Percentiles rank a stretch among this genome's conserved stretches.
phyloP scores from a whole-genome alignment of 768 basidiomycete genomes.

The Hypholoma sublateritium region DNA sequence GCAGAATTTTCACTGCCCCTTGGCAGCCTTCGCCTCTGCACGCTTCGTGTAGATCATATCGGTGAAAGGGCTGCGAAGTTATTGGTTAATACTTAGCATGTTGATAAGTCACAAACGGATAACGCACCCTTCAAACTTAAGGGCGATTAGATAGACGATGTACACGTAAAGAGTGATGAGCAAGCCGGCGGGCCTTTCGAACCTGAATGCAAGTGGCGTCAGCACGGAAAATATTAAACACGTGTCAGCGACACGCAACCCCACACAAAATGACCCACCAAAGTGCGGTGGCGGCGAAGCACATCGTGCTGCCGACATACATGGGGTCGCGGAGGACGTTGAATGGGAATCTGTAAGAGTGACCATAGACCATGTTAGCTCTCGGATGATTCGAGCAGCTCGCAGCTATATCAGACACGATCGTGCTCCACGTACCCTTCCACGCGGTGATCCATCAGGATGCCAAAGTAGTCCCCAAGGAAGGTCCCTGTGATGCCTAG shows the following conservation, averaged over 20 bases:
- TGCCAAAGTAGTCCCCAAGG: slow-evolving; percentile 83
- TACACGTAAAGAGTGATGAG: slow-evolving; percentile 81
- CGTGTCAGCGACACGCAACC: not conserved
- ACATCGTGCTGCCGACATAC: slow-evolving; percentile 95
- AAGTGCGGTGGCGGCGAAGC: slow-evolving; percentile 82
- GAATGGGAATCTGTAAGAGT: slow-evolving; percentile 75
- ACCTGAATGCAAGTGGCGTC: slow-evolving; percentile 46
- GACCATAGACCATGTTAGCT: too few species aligned
- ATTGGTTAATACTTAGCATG: not conserved
- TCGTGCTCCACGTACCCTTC: slow-evolving; percentile 50
- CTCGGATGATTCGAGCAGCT: not conserved
- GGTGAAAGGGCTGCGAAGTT: not conserved
- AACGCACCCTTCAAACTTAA: slow-evolving; percentile 87
- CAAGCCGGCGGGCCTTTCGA: slow-evolving; percentile 82
- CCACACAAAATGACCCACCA: slow-evolving; percentile 52
- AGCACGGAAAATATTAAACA: slow-evolving; percentile 5
- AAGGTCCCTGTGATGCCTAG: slow-evolving; percentile 94
- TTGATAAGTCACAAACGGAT: not conserved
- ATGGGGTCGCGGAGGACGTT: slow-evolving; percentile 91
- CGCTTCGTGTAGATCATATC: slow-evolving; percentile 7
- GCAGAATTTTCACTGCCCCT: not conserved
- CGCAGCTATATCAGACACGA: not conserved
- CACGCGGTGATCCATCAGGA: slow-evolving; percentile 86
- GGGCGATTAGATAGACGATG: slow-evolving; percentile 79
- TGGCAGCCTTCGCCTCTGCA: slow-evolving; percentile 6